Evolutionary conservation across 2,329 filamentous ascomycete genomes (phyloP), one percentile per base, ranked within the genome.

Genomic region (Aspergillus nomiae): DNA sequence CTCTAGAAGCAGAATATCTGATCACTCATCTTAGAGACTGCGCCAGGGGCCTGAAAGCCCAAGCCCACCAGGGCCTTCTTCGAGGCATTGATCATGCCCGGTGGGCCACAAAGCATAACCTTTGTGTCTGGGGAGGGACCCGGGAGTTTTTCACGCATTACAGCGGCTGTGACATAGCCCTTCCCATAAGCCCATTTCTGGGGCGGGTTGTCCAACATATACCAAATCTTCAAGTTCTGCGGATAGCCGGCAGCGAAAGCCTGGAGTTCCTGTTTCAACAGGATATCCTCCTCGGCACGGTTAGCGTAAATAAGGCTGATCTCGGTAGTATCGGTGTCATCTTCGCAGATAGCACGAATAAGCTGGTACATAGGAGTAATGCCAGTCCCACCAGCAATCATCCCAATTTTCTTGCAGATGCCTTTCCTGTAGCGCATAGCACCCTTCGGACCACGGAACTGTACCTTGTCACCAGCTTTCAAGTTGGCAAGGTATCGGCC

Each of bases 71-170:
- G 69, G 9, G 74, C 76, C 67, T 81, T 84, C 77, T 87, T 88
- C 14, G 82, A 80, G 0, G 85, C 85, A 53, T 83, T 83, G 7
- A 89, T 76, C 85, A 89, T 86, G 0, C 82, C 83, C 0, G 86
- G 87, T 0, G 87, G 87, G 0, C 87, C 87, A 67, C 87, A 89
- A 1, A 89, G 74, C 78, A 88, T 77, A 8, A 87, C 71, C 71
- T 86, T 88, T 2, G 80, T 79, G 14, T 85, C 82, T 0, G 69
- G 51, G 0, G 74, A 76, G 0, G 85, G 74, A 0, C 69, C 65
- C 0, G 86, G 85, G 54, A 89, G 76, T 36, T 71, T 77, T 63
- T 85, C 77, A 56, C 75, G 68, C 68, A 89, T 81, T 41, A 87
- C 69, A 0, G 84, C 81, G 50, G 78, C 77, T 0, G 81, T 87